phyloP scores from a whole-genome alignment of 768 basidiomycete genomes.

The Strobilomyces confusus region DNA sequence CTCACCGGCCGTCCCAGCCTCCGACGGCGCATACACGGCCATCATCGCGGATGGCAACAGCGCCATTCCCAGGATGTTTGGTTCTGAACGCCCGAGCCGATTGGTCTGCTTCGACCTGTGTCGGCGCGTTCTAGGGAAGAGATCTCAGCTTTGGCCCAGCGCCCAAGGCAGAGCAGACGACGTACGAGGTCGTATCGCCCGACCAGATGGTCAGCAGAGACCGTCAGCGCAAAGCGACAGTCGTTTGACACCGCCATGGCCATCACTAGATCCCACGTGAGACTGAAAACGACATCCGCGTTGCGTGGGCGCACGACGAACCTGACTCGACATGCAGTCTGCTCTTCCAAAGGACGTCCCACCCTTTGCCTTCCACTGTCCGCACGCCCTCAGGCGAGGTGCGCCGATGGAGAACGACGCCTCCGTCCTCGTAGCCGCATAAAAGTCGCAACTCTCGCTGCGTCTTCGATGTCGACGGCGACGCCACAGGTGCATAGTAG shows the following conservation, averaged over 20 bases:
- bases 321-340: conserved; percentile 73
- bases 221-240: conserved; percentile 61
- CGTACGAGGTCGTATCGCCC: conserved; percentile 59
- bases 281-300: neutral
- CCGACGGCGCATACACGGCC: conserved; percentile 82
- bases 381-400: conserved; percentile 33
- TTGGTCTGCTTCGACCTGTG: conserved; percentile 18
- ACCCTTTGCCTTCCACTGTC: conserved; percentile 65
- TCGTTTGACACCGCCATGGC: conserved; percentile 69
- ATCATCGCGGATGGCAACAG: conserved; percentile 70
- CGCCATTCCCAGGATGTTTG: conserved; percentile 76
- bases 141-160: neutral
- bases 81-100: conserved; percentile 44
- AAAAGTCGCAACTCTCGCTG: conserved; percentile 54
- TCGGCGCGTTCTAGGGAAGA: conserved; percentile 3
- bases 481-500: conserved; percentile 33
- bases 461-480: conserved; percentile 32
- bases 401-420: conserved; percentile 67
- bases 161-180: neutral
- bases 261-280: conserved; percentile 61
- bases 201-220: conserved; percentile 81
- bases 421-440: conserved; percentile 82
- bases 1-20: conserved; percentile 93
- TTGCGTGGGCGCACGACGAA: conserved; percentile 29
- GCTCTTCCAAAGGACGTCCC: conserved; percentile 65